Conservation (phyloP, 805 yeast genomes). For the Lipomyces sp. region DNA sequence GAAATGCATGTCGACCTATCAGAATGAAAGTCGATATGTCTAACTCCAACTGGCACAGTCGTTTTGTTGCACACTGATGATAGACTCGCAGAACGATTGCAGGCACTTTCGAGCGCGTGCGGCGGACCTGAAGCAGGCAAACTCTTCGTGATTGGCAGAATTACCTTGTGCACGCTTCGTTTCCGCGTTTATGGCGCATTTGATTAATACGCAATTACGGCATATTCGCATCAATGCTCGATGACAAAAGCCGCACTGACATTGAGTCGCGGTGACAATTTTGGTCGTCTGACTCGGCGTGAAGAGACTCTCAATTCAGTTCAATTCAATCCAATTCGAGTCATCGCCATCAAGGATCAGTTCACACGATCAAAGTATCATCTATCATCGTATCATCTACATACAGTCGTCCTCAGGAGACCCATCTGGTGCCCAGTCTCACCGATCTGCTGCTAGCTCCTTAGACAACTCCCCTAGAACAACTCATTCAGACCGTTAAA, state of each 20-base stretch:
- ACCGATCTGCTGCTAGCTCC: background rate
- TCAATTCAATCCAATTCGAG: background rate
- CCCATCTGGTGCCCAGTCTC: background rate
- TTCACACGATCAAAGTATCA: background rate
- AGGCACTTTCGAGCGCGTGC: background rate
- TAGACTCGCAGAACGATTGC: background rate
- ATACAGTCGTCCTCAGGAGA: background rate
- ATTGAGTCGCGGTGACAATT: background rate
- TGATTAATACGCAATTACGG: background rate
- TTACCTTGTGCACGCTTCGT: background rate
- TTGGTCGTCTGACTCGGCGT: background rate
- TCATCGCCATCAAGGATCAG: background rate
- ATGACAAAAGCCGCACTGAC: background rate
- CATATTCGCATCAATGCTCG: background rate
- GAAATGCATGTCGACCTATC: slow-evolving; percentile 17
- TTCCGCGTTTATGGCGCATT: background rate
- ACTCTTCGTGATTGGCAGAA: slow-evolving; percentile 7
- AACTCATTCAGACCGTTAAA: background rate
- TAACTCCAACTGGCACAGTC: background rate
- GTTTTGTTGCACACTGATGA: background rate
- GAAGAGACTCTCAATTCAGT: background rate
- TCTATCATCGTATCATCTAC: background rate
- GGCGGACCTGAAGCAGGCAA: background rate
- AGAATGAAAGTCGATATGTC: background rate
- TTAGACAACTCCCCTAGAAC: background rate